phyloP scores from a whole-genome alignment of 2,329 filamentous ascomycete genomes.

The Claviceps citrina region DNA sequence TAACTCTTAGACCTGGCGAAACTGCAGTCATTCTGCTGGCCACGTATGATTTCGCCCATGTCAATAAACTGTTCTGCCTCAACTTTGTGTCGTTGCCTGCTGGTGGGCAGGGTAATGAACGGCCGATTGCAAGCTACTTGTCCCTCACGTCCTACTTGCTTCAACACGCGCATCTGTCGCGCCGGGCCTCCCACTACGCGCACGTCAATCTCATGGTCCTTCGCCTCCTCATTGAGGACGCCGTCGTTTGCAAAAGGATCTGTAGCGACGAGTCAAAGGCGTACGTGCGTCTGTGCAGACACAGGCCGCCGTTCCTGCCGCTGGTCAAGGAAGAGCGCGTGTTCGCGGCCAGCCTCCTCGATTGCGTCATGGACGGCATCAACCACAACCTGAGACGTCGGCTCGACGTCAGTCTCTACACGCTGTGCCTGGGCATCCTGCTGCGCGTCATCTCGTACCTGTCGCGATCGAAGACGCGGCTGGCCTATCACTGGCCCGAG shows the following conservation, averaged over 20 bases:
- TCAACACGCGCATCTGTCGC: constrained; percentile 79
- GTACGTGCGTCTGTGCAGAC: constrained; percentile 69
- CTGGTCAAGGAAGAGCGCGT: constrained; percentile 56
- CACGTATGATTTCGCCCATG: constrained; percentile 83
- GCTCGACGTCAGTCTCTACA: constrained; percentile 74
- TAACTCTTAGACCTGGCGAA: constrained; percentile 49
- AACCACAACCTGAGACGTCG: constrained; percentile 83
- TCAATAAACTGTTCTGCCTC: constrained; percentile 89
- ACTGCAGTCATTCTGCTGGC: constrained; percentile 69
- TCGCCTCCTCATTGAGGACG: constrained; percentile 75
- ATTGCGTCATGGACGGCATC: constrained; percentile 77
- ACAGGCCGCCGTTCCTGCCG: constrained; percentile 74
- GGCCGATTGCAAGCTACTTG: constrained; percentile 66
- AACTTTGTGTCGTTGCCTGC: constrained; percentile 54
- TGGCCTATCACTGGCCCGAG: constrained; percentile 88
- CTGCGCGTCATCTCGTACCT: constrained; percentile 73
- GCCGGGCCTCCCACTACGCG: constrained; percentile 64
- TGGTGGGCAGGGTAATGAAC: constrained; percentile 49
- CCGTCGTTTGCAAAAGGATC: constrained; percentile 63
- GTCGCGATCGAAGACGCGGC: constrained; percentile 63
- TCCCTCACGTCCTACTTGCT: constrained; percentile 86
- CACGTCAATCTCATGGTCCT: constrained; percentile 75
- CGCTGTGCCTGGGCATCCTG: constrained; percentile 65
- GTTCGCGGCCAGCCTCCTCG: constrained; percentile 61
- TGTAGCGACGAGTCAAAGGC: constrained; percentile 65